Conservation (phyloP, 2,329 filamentous ascomycete species). For the Arthrobotrys iridis region DNA sequence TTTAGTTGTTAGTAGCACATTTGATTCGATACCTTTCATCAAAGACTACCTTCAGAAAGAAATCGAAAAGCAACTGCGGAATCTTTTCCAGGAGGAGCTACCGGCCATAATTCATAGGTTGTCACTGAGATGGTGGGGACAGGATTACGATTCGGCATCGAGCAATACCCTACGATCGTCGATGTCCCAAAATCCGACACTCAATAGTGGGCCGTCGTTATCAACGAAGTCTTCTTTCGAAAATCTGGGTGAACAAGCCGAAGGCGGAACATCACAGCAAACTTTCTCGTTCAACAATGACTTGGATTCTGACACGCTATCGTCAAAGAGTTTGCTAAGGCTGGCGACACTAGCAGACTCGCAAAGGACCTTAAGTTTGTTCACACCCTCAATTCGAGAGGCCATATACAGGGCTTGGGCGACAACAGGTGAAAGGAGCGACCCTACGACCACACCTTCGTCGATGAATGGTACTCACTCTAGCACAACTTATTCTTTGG, state of each 20-base stretch:
- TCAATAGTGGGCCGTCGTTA: slow-evolving; percentile 48
- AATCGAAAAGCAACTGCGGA: slow-evolving; percentile 90
- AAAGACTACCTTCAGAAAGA: slow-evolving; percentile 95
- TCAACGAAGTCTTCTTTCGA: slow-evolving; percentile 66
- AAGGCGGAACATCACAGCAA: slow-evolving; percentile 63
- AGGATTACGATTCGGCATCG: slow-evolving; percentile 72
- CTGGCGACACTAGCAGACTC: slow-evolving; percentile 85
- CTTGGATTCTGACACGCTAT: slow-evolving; percentile 83
- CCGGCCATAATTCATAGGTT: slow-evolving; percentile 95
- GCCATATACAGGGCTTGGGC: slow-evolving; percentile 94
- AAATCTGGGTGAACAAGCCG: slow-evolving; percentile 64
- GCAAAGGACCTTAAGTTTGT: slow-evolving; percentile 87
- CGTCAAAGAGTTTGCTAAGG: slow-evolving; percentile 89
- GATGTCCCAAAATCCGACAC: slow-evolving; percentile 48
- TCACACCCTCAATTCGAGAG: slow-evolving; percentile 89
- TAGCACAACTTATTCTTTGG: slow-evolving; percentile 76
- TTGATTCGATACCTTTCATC: slow-evolving; percentile 98
- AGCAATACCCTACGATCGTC: slow-evolving; percentile 50
- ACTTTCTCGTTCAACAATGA: slow-evolving; percentile 75
- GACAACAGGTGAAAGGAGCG: slow-evolving; percentile 67
- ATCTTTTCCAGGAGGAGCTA: slow-evolving; percentile 96
- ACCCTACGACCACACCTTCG: slow-evolving; percentile 55
- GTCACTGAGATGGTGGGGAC: slow-evolving; percentile 87
- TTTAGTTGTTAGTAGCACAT: slow-evolving; percentile 97
- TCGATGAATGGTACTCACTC: slow-evolving; percentile 62